phyloP scores from a whole-genome alignment of 495 filamentous ascomycete genomes.

The Patellaria atrata region DNA sequence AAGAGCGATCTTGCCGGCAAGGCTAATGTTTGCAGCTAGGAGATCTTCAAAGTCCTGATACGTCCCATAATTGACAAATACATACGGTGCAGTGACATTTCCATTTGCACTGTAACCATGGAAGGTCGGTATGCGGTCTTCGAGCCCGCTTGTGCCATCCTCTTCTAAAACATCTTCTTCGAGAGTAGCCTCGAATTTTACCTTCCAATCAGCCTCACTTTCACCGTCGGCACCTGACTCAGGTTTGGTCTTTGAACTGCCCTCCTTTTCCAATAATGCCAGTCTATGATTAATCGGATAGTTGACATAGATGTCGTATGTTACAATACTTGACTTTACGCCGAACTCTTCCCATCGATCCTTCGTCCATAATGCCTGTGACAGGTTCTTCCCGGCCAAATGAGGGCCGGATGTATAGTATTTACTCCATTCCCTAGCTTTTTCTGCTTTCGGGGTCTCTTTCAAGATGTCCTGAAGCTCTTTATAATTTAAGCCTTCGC shows the following conservation, averaged over 20 bases:
- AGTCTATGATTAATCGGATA: conserved; percentile 71
- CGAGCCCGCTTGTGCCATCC: conserved; percentile 58
- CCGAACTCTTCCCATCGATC: conserved; percentile 79
- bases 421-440: conserved; percentile 65
- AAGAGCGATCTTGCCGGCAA: conserved; percentile 77
- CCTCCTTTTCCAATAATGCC: conserved; percentile 51
- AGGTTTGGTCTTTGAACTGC: conserved; percentile 14
- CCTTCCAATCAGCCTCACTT: conserved; percentile 32
- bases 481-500: conserved; percentile 37
- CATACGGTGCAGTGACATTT: conserved; percentile 71
- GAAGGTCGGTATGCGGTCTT: conserved; percentile 76
- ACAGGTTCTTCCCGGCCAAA: conserved; percentile 76
- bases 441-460: conserved; percentile 52
- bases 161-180: conserved; percentile 79
- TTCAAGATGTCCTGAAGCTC: conserved; percentile 58
- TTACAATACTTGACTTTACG: conserved; percentile 53
- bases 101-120: conserved; percentile 89
- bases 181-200: conserved; percentile 66
- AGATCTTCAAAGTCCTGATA: conserved; percentile 78
- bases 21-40: conserved; percentile 52
- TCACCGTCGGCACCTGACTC: too few species aligned
- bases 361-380: conserved; percentile 75
- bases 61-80: conserved; percentile 83
- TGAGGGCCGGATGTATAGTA: conserved; percentile 88
- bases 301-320: conserved; percentile 86